Base-by-base conservation (phyloP, 495 filamentous ascomycete species). In the Penicillium bovifimosum region DNA sequence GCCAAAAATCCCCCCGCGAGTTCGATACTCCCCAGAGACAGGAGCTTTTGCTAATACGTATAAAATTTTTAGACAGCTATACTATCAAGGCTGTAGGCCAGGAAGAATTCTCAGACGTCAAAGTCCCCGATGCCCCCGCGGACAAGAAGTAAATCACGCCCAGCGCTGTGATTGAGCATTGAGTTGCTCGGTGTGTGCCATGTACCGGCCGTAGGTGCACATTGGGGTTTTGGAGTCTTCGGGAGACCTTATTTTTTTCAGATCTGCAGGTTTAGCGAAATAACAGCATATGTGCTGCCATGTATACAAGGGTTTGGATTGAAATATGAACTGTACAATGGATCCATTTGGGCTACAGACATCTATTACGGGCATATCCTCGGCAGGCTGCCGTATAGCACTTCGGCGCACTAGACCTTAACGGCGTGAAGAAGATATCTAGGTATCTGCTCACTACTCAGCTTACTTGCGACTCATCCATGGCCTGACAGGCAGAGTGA, bases 31-130 rank as follows among this genome's bases (percentile, higher is more conserved):
- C 41, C 34, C 18, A 17, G 9, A 52, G 24, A 54, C 24, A 40
- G 26, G 18, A 42, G 48, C 24, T 5, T 13, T 27, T 34, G 18
- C 29, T 41, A 13, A 50, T 42, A 41, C 16, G 14, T 7, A 6
- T n/a, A 39, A 26, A 20, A 14, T 24, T 7, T 44, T 46, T 53
- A 98, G 93, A 96, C 65, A 71, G 82, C 46, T 97, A 86, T 70
- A 97, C 93, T 8, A 87, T 99, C 64, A 78, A 74, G 46, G 90
- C 87, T 20, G 85, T 99, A 63, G 86, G 90, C 32, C 95, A 97
- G 72, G 93, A 99, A 68, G 90, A 99, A 54, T 99, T 99, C 80
- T 89, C 92, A 59, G 93, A 99, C 65, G 91, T 99, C 49, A 81
- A 82, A 61, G 83, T 95, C 38, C 91, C 92, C 42, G 85, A 87